Evolutionary conservation across 768 basidiomycete genomes (phyloP).

Genomic region (Suillus luteus): DNA sequence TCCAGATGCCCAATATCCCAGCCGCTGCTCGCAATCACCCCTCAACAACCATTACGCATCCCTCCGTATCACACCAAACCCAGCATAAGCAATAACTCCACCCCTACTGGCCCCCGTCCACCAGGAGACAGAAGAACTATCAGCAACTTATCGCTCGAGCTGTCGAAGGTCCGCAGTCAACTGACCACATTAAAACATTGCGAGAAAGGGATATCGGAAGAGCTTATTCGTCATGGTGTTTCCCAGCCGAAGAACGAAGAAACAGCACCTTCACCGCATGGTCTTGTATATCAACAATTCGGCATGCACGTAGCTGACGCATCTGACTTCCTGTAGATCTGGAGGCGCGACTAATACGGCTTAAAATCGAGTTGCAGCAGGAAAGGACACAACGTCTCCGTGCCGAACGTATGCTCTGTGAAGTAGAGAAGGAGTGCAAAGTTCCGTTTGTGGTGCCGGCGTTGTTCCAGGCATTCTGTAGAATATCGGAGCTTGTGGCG

Average conservation of each 20-base stretch:
- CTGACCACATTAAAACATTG: constrained; percentile 24
- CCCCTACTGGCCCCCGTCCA: background rate
- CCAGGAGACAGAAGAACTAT: constrained; percentile 10
- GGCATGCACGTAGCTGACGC: background rate
- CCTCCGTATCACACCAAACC: background rate
- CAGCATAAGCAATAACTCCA: background rate
- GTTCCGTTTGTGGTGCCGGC: constrained; percentile 62
- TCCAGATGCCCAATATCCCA: background rate
- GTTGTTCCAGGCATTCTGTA: constrained; percentile 54
- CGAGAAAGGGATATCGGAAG: constrained; percentile 27
- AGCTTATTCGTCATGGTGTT: constrained; percentile 23
- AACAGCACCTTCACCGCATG: background rate
- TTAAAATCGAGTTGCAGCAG: constrained; percentile 38
- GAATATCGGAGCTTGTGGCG: constrained; percentile 42
- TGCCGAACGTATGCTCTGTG: constrained; percentile 46
- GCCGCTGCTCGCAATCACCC: background rate
- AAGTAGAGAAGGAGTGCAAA: constrained; percentile 51
- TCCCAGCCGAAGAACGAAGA: background rate
- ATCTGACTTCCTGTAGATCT: constrained; percentile 21
- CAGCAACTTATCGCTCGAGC: constrained; percentile 25
- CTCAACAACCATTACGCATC: background rate
- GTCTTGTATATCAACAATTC: background rate
- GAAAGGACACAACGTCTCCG: constrained; percentile 42
- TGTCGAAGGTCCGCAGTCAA: constrained; percentile 30
- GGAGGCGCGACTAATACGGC: constrained; percentile 27